These are phyloP conservation scores for Capronia coronata DNA, from an alignment of 2,329 filamentous ascomycete genomes.

Conservation along the genomic window DNA sequence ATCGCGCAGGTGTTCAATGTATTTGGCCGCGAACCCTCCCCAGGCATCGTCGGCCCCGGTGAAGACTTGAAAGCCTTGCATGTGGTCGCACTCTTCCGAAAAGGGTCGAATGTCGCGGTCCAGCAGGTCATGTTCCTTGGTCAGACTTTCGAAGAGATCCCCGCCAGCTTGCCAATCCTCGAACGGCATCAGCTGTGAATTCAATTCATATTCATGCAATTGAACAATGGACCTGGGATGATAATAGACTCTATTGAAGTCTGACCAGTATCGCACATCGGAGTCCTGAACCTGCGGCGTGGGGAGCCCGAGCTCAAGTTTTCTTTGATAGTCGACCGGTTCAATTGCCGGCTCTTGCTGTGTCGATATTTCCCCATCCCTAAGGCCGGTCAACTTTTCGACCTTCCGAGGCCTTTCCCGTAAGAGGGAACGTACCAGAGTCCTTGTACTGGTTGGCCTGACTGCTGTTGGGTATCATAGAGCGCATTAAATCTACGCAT, in stretches of 20 bases:
- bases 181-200: conserved; percentile 73
- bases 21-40: conserved; percentile 68
- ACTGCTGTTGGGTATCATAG: conserved; percentile 56
- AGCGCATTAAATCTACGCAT: conserved; percentile 81
- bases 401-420: too few relatives aligned
- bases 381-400: conserved; percentile 6
- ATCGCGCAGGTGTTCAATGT: conserved; percentile 72
- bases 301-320: conserved; percentile 63
- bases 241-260: conserved; percentile 88
- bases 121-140: conserved; percentile 75
- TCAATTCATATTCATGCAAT: conserved; percentile 77
- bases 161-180: conserved; percentile 68
- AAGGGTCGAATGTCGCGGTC: conserved; percentile 88
- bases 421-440: neutral
- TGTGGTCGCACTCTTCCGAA: conserved; percentile 83
- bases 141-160: conserved; percentile 65
- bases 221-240: conserved; percentile 84
- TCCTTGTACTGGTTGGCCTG: conserved; percentile 18
- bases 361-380: conserved; percentile 42
- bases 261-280: conserved; percentile 90
- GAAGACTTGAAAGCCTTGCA: conserved; percentile 80
- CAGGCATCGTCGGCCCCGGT: conserved; percentile 69
- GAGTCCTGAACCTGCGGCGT: conserved; percentile 60
- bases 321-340: conserved; percentile 69
- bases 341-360: conserved; percentile 63